Evolutionary conservation across 805 yeast genomes (phyloP).

Genomic region (Candida parachauliodes): DNA sequence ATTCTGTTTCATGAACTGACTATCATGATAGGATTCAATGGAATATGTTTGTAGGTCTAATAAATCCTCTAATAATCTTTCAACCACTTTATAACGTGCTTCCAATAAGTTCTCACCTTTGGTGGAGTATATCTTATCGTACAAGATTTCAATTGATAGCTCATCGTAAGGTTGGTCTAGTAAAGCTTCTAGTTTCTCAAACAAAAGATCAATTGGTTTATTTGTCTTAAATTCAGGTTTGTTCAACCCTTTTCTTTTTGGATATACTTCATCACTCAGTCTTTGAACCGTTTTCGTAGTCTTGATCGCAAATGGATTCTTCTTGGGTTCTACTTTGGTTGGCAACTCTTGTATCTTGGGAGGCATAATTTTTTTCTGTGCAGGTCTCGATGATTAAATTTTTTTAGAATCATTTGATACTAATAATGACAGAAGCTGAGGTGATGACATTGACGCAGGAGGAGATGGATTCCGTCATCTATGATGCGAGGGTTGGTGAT

Average conservation of each 20-base stretch:
- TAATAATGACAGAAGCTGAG: neutral
- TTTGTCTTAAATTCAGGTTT: conserved; percentile 25
- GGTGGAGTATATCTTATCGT: conserved; percentile 9
- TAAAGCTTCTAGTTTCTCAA: conserved; percentile 24
- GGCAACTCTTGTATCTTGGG: conserved; percentile 9
- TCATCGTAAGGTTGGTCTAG: conserved; percentile 23
- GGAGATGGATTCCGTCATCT: conserved; percentile 76
- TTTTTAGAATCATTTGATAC: neutral
- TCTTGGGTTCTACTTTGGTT: conserved; percentile 3
- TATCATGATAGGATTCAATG: conserved; percentile 12
- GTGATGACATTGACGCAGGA: conserved; percentile 59
- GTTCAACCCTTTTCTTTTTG: conserved; percentile 30
- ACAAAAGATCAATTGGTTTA: conserved; percentile 33
- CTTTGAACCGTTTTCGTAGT: conserved; percentile 27
- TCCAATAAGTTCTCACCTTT: neutral
- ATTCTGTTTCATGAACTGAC: conserved; percentile 17
- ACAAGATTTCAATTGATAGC: conserved; percentile 16
- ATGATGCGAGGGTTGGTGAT: conserved; percentile 87
- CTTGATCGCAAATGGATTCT: conserved; percentile 28
- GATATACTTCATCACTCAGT: conserved; percentile 30
- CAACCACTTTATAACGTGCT: conserved; percentile 18
- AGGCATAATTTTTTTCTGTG: conserved; percentile 1
- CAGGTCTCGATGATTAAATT: neutral
- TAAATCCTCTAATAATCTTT: conserved; percentile 34
- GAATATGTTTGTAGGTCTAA: conserved; percentile 38